Evolutionary conservation across 1,139 yeast genomes (phyloP).

Genomic region (Saccharomycopsis phalli): DNA sequence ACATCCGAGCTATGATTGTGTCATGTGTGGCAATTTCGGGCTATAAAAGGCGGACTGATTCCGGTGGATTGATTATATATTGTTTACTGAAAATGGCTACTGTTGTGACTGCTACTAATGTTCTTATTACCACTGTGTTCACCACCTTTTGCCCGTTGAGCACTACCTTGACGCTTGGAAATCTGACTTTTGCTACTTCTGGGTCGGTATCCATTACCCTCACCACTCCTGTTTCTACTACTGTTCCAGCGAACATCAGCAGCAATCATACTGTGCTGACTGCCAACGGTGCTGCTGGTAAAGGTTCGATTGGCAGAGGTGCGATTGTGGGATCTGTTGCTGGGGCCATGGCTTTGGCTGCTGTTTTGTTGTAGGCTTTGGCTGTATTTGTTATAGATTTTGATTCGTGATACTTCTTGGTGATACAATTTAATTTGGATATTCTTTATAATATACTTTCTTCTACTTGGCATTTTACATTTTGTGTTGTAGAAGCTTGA

Average conservation of each 20-base stretch:
- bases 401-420: neutral
- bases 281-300: constrained; percentile 13
- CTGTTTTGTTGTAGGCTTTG: constrained; percentile 14
- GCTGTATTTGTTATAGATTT: neutral
- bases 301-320: too few species aligned
- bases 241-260: constrained; percentile 19
- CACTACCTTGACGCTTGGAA: constrained; percentile 32
- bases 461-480: neutral
- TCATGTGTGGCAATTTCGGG: too few species aligned
- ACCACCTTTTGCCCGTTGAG: constrained; percentile 36
- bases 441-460: neutral
- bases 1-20: too few species aligned
- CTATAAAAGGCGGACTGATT: neutral
- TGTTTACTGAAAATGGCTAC: constrained; percentile 14
- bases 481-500: too few species aligned
- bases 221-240: constrained; percentile 15
- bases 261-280: constrained; percentile 1
- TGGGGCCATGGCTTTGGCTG: constrained; percentile 17
- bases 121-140: constrained; percentile 27
- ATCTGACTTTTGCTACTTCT: constrained; percentile 32
- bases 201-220: constrained; percentile 27
- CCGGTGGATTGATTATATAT: too few species aligned
- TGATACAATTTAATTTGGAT: neutral
- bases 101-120: constrained; percentile 24
- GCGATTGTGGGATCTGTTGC: constrained; percentile 10